Evolutionary conservation across 345 rosid genomes (phyloP).

Genomic region (Eucalyptus polyanthemos): DNA sequence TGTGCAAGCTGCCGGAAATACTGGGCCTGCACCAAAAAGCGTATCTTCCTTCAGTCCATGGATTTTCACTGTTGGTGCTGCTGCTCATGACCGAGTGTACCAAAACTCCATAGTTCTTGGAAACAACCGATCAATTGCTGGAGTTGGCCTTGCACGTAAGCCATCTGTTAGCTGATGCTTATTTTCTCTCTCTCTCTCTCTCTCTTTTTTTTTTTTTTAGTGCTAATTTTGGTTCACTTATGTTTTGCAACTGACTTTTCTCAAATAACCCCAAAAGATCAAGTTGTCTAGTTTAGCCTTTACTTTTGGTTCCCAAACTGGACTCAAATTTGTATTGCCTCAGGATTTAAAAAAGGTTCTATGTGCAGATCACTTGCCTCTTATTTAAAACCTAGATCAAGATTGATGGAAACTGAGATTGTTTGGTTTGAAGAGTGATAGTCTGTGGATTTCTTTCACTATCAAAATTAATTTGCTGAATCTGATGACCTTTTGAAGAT

Average conservation of each 20-base stretch:
- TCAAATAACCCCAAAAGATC: not conserved
- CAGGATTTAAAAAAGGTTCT: not conserved
- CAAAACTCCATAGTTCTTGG: conserved; percentile 70
- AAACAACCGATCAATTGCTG: conserved; percentile 67
- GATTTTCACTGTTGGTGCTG: conserved; percentile 93
- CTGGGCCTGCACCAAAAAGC: conserved; percentile 96
- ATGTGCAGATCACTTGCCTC: not conserved
- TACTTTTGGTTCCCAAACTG: not conserved
- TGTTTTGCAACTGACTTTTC: not conserved
- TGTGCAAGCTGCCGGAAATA: conserved; percentile 98
- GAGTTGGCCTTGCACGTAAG: conserved; percentile 95
- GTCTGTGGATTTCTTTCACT: not conserved
- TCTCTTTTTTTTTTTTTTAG: not conserved
- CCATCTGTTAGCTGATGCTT: not conserved
- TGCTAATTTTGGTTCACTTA: not conserved
- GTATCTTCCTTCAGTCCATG: conserved; percentile 97
- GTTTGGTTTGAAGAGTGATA: not conserved
- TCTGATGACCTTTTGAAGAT: not conserved
- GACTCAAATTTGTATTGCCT: not conserved
- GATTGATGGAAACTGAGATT: not conserved
- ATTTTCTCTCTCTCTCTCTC: not conserved
- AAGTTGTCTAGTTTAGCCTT: not conserved
- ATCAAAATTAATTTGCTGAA: not conserved
- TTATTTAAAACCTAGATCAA: not conserved
- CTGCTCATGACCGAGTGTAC: conserved; percentile 76